Conservation (phyloP, 192 early-diverging fungal genomes). For the Coemansia sp. region DNA sequence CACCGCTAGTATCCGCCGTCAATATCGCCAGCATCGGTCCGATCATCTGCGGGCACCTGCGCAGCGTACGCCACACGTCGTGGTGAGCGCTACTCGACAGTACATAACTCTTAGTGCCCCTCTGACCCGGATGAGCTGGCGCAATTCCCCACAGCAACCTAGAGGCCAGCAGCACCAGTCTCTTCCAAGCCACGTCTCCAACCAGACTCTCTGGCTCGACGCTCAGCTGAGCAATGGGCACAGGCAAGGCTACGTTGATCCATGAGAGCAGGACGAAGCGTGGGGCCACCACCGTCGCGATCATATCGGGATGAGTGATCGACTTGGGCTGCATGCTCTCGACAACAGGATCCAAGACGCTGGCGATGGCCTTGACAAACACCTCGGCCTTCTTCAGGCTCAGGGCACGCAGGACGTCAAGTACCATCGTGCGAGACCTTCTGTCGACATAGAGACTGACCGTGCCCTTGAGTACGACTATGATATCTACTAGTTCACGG, state of each 20-base stretch:
- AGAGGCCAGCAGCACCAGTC: constrained; percentile 53
- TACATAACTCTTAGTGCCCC: constrained; percentile 24
- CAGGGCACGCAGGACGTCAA: constrained; percentile 58
- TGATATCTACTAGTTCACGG: constrained; percentile 33
- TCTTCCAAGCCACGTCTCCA: constrained; percentile 51
- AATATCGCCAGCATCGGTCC: constrained; percentile 52
- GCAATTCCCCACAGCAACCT: constrained; percentile 59
- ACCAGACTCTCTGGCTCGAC: constrained; percentile 57
- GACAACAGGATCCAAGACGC: constrained; percentile 44
- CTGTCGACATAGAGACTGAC: constrained; percentile 69
- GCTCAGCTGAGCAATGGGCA: constrained; percentile 29
- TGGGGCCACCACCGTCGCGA: constrained; percentile 54
- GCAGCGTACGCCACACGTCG: constrained; percentile 47
- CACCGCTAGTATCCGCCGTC: constrained; percentile 35
- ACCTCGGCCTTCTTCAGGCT: constrained; percentile 57
- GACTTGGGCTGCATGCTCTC: constrained; percentile 48
- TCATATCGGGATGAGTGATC: constrained; percentile 27
- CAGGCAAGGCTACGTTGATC: constrained; percentile 55
- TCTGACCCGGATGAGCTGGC: constrained; percentile 30
- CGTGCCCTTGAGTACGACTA: constrained; percentile 59
- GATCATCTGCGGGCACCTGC: constrained; percentile 40
- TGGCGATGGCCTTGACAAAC: constrained; percentile 58
- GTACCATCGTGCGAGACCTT: constrained; percentile 59
- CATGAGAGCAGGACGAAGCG: constrained; percentile 66
- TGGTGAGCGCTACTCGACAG: constrained; percentile 43